Conservation (phyloP, 2,329 filamentous ascomycete species). For the Sporothrix dimorphospora region DNA sequence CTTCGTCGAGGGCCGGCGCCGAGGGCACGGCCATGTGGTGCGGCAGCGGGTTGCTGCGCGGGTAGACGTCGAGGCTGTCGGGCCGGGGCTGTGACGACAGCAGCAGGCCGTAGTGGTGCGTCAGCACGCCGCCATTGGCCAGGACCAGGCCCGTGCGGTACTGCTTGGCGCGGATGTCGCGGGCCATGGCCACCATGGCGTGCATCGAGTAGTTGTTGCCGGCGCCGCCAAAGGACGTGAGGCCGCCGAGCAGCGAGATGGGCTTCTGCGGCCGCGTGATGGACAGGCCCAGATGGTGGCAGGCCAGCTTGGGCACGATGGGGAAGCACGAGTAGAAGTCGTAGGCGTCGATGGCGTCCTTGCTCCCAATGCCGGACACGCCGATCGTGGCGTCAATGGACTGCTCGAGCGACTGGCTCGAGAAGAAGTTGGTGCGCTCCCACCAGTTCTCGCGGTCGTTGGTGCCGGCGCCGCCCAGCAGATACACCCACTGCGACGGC, state of each 20-base stretch:
- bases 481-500: slow-evolving; percentile 23
- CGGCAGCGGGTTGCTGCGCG: slow-evolving; percentile 23
- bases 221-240: slow-evolving; percentile 32
- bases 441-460: slow-evolving; percentile 28
- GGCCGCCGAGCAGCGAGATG: slow-evolving; percentile 27
- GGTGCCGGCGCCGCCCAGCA: slow-evolving; percentile 29
- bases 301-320: slow-evolving; percentile 31
- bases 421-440: slow-evolving; percentile 27
- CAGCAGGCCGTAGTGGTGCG: slow-evolving; percentile 28
- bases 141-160: slow-evolving; percentile 25
- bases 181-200: slow-evolving; percentile 28
- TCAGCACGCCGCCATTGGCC: slow-evolving; percentile 29
- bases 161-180: slow-evolving; percentile 9
- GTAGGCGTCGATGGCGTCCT: slow-evolving; percentile 24
- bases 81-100: slow-evolving; percentile 3
- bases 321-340: slow-evolving; percentile 32
- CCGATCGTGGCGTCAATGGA: slow-evolving; percentile 25
- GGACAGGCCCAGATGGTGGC: slow-evolving; percentile 26
- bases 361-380: slow-evolving; percentile 19
- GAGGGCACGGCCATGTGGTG: neutral
- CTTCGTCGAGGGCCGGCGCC: neutral
- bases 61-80: slow-evolving; percentile 11
- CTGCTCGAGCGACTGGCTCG: slow-evolving; percentile 26
- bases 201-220: slow-evolving; percentile 33
- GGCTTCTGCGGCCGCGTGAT: slow-evolving; percentile 19